Percentiles rank a stretch among this genome's conserved stretches.
Conservation (phyloP, 176 grass and related monocot species). For the Thinopyrum elongatum region DNA sequence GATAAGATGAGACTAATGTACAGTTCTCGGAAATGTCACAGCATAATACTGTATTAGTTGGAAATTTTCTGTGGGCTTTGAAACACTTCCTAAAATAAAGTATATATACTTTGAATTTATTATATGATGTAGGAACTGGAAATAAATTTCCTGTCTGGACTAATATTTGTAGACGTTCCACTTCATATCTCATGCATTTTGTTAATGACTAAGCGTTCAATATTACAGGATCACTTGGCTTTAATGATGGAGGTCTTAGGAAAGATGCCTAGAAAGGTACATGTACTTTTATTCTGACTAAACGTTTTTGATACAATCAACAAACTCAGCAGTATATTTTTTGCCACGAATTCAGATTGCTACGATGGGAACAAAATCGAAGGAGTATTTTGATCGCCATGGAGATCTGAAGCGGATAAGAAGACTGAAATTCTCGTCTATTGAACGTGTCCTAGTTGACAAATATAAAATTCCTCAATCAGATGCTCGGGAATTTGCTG, state of each 20-base stretch:
- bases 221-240: constrained; percentile 90
- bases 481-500: constrained; percentile 57
- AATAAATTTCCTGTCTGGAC: not conserved
- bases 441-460: constrained; percentile 74
- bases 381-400: constrained; percentile 95
- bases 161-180: not conserved
- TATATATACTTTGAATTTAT: not conserved
- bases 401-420: constrained; percentile 95
- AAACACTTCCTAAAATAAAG: not conserved
- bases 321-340: constrained; percentile 16
- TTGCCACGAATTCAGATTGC: constrained; percentile 63
- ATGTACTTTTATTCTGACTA: constrained; percentile 8
- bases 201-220: not conserved
- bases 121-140: not conserved
- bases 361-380: constrained; percentile 67
- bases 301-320: constrained; percentile 7
- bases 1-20: not conserved
- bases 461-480: constrained; percentile 73
- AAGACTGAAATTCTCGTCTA: constrained; percentile 69
- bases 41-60: not conserved
- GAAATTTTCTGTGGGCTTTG: not conserved
- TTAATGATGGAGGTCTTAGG: constrained; percentile 97
- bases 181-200: not conserved
- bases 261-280: constrained; percentile 93
- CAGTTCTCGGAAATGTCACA: not conserved